phyloP scores from a whole-genome alignment of 1,139 yeast genomes.

The Pichia cactophila region DNA sequence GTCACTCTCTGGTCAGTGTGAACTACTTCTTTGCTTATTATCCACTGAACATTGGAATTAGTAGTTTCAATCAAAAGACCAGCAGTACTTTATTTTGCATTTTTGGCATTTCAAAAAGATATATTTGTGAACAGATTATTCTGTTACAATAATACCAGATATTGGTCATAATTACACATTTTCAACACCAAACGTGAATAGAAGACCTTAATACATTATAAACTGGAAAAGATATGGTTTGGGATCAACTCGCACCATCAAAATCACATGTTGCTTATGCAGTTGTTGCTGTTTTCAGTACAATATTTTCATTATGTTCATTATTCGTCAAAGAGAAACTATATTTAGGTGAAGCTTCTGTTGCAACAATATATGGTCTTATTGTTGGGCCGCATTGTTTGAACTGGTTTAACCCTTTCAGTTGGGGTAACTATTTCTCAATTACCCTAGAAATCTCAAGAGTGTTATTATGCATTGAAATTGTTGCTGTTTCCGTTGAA shows the following conservation, averaged over 20 bases:
- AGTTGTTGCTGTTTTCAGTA: constrained; percentile 81
- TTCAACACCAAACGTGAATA: not conserved
- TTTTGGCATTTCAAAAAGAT: too few species aligned
- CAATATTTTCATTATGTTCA: constrained; percentile 82
- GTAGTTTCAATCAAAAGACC: too few species aligned
- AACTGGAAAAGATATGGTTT: constrained; percentile 21
- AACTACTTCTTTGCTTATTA: too few species aligned
- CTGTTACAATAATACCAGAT: not conserved
- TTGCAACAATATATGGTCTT: constrained; percentile 84
- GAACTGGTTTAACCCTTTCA: constrained; percentile 77
- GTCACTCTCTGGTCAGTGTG: too few species aligned
- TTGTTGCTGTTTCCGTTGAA: constrained; percentile 96
- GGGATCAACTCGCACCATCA: constrained; percentile 28
- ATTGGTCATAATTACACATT: too few species aligned
- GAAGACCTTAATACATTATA: too few species aligned
- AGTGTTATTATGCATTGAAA: constrained; percentile 83
- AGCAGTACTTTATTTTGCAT: too few species aligned
- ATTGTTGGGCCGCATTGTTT: constrained; percentile 92
- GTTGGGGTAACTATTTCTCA: constrained; percentile 87
- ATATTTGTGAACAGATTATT: too few species aligned
- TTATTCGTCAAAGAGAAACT: constrained; percentile 82
- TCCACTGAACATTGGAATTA: too few species aligned
- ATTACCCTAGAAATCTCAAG: constrained; percentile 86
- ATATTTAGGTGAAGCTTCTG: constrained; percentile 93
- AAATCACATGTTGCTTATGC: constrained; percentile 86